Percentiles rank a stretch among this genome's conserved stretches.
Conservation (phyloP, 2,329 filamentous ascomycete genomes). For the Fusarium pilosicola region DNA sequence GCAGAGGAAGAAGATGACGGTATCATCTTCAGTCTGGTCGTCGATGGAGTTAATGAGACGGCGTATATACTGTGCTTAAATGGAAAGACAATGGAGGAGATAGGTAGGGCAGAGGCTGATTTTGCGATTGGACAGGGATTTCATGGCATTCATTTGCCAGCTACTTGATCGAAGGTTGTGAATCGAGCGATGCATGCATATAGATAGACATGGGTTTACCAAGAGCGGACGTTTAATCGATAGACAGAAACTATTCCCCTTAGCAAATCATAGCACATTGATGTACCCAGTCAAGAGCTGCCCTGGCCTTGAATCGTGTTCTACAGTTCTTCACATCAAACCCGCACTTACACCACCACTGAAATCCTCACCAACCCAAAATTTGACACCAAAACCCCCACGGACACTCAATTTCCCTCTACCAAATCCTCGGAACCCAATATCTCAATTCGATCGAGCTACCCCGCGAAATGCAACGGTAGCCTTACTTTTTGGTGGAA, state of each 20-base stretch:
- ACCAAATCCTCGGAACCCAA: slow-evolving; percentile 7
- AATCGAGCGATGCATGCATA: not conserved
- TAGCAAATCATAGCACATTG: not conserved
- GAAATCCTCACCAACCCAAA: not conserved
- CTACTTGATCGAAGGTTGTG: not conserved
- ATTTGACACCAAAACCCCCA: slow-evolving; percentile 15
- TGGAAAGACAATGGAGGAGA: slow-evolving; percentile 69
- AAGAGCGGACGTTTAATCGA: not conserved
- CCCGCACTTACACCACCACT: not conserved
- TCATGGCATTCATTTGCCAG: slow-evolving; percentile 65
- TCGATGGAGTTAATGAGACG: slow-evolving; percentile 66
- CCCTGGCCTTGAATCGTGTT: not conserved
- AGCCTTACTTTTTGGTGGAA: slow-evolving; percentile 20
- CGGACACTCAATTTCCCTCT: not conserved
- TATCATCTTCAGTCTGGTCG: slow-evolving; percentile 68
- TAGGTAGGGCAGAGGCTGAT: slow-evolving; percentile 70
- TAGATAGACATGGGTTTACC: not conserved
- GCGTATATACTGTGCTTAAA: slow-evolving; percentile 75
- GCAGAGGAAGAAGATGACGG: slow-evolving; percentile 69
- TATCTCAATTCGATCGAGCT: slow-evolving; percentile 5
- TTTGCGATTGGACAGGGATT: slow-evolving; percentile 72
- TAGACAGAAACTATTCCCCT: not conserved
- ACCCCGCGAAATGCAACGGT: slow-evolving; percentile 46
- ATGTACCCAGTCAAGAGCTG: too few species aligned
- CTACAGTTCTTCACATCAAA: not conserved